A percentile compares a stretch with the other conserved stretches of the same genome.
Conservation (phyloP, 345 rosid species). For the Hibiscus tridactylites region DNA sequence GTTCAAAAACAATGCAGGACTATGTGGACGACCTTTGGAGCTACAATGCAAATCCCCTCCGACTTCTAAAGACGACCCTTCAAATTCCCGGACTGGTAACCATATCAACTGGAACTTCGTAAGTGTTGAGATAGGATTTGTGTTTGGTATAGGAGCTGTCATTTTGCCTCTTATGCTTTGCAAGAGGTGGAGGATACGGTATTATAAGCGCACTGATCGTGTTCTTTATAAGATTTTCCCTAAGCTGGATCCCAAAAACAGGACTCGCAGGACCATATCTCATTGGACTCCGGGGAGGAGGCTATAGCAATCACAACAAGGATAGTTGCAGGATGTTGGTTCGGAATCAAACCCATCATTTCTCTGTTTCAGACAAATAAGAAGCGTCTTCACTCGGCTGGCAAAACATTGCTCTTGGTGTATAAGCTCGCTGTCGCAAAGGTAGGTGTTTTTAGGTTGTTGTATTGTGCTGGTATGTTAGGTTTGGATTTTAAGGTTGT, state of each 20-base stretch:
- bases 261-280: background rate
- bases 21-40: constrained; percentile 21
- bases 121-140: background rate
- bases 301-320: background rate
- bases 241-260: background rate
- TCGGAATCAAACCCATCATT: background rate
- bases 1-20: constrained; percentile 15
- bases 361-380: background rate
- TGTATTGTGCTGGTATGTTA: too few relatives aligned
- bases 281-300: background rate
- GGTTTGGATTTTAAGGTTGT: too few relatives aligned
- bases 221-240: background rate
- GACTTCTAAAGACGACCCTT: background rate
- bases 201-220: background rate
- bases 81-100: background rate
- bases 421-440: too few relatives aligned
- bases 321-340: background rate
- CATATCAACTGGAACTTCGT: background rate
- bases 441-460: too few relatives aligned
- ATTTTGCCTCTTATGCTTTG: background rate
- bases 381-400: too few relatives aligned
- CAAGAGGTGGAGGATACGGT: constrained; percentile 4
- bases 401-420: too few relatives aligned
- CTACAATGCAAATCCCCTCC: background rate
- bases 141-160: constrained; percentile 1